phyloP scores from a whole-genome alignment of 129 eudicot genomes.

The Lactuca sativa region DNA sequence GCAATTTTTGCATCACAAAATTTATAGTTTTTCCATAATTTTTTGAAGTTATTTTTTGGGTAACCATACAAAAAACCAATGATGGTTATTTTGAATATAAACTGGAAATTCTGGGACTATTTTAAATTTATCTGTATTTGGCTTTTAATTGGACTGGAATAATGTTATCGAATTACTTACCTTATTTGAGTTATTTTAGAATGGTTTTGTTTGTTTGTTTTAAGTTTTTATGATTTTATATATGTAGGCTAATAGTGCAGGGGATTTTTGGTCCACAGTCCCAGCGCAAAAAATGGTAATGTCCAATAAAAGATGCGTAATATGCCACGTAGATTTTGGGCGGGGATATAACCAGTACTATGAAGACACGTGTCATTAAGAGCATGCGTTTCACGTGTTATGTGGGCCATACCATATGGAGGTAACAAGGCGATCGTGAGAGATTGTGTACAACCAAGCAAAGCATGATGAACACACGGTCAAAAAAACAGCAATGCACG shows the following conservation, averaged over 20 bases:
- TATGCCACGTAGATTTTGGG: slow-evolving; percentile 28
- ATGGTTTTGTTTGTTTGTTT: no score
- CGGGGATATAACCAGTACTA: slow-evolving; percentile 17
- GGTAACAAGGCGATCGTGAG: slow-evolving; percentile 27
- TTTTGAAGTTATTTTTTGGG: no score
- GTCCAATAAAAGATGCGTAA: slow-evolving; percentile 3
- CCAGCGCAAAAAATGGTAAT: slow-evolving; percentile 15
- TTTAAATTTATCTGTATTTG: no score
- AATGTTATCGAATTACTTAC: no score
- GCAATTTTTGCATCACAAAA: no score
- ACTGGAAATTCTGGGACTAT: no score
- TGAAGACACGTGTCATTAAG: slow-evolving; percentile 16
- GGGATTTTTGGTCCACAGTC: slow-evolving; percentile 28
- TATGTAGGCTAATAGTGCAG: background rate
- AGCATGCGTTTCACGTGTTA: slow-evolving; percentile 31
- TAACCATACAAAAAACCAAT: no score
- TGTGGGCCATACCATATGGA: slow-evolving; percentile 32
- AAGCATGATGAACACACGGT: slow-evolving; percentile 19
- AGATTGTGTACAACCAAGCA: slow-evolving; percentile 34
- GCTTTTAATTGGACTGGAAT: no score
- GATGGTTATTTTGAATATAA: no score
- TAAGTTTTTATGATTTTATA: background rate
- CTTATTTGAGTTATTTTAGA: background rate
- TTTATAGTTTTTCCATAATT: no score
- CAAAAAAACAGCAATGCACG: slow-evolving; percentile 17